Conservation (phyloP, 2,329 filamentous ascomycete genomes). For the Aspergillus ibericus region DNA sequence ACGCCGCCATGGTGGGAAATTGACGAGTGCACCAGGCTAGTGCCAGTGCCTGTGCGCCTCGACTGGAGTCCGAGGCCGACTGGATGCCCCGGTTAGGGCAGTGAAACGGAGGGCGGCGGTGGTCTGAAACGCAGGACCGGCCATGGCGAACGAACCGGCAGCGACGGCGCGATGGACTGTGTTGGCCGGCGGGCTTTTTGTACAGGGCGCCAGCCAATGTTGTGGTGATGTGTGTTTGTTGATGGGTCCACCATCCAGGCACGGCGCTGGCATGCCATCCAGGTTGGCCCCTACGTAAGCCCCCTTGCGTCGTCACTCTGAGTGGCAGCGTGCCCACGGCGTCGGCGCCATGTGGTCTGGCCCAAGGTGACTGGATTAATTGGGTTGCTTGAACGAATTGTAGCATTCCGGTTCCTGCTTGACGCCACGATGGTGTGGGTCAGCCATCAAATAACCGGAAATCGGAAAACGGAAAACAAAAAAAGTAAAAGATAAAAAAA, state of each 20-base stretch:
- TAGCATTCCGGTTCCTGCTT: constrained; percentile 1
- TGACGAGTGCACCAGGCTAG: not conserved
- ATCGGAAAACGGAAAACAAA: not conserved
- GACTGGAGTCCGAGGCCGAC: not conserved
- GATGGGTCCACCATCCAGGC: not conserved
- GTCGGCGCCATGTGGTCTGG: constrained; percentile 3
- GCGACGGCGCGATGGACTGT: not conserved
- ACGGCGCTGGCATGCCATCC: constrained; percentile 2
- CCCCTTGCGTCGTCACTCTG: constrained; percentile 8
- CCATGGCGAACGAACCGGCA: not conserved
- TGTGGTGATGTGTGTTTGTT: not conserved
- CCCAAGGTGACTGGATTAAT: not conserved
- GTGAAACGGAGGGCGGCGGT: not conserved
- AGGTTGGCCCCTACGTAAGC: not conserved
- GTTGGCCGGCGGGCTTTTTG: not conserved
- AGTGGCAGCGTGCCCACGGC: not conserved
- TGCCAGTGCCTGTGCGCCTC: not conserved
- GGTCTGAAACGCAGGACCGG: not conserved
- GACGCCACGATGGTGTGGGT: not conserved
- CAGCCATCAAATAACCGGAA: not conserved
- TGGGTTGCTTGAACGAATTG: constrained; percentile 5
- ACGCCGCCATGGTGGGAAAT: not conserved
- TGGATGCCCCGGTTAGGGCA: constrained; percentile 7
- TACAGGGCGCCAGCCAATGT: not conserved
- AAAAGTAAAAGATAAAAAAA: not conserved